phyloP scores from a whole-genome alignment of 768 basidiomycete genomes.

The Pleurotus platypus region DNA sequence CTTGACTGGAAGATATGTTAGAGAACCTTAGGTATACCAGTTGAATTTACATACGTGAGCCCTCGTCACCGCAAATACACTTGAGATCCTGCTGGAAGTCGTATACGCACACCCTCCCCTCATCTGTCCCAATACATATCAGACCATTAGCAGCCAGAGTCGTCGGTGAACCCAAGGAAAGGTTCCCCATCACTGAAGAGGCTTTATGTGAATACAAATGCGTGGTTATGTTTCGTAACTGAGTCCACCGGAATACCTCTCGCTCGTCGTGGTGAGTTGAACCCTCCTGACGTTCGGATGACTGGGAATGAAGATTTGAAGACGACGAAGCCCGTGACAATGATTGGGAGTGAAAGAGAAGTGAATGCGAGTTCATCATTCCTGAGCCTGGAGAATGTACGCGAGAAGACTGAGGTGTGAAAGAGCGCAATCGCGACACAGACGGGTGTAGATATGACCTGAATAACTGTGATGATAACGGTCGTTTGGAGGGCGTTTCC shows the following conservation, averaged over 20 bases:
- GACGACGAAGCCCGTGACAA: slow-evolving; percentile 66
- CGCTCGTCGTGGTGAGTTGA: slow-evolving; percentile 25
- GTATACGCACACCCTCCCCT: slow-evolving; percentile 77
- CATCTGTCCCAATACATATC: slow-evolving; percentile 84
- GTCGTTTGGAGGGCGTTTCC: slow-evolving; percentile 29
- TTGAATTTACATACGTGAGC: slow-evolving; percentile 45
- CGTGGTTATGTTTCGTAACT: slow-evolving; percentile 53
- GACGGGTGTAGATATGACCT: slow-evolving; percentile 67
- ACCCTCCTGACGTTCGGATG: slow-evolving; percentile 19
- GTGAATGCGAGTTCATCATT: slow-evolving; percentile 34
- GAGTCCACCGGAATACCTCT: slow-evolving; percentile 77
- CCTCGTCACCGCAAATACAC: slow-evolving; percentile 72
- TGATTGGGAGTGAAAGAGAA: slow-evolving; percentile 53
- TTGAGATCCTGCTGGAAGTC: slow-evolving; percentile 87
- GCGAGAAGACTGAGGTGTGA: slow-evolving; percentile 44
- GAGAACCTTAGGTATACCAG: slow-evolving; percentile 8
- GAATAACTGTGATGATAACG: slow-evolving; percentile 34
- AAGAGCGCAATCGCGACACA: slow-evolving; percentile 79
- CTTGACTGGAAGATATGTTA: slow-evolving; percentile 37
- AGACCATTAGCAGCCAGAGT: slow-evolving; percentile 83
- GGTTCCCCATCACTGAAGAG: slow-evolving; percentile 56
- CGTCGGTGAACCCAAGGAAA: slow-evolving; percentile 64
- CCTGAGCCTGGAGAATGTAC: slow-evolving; percentile 38
- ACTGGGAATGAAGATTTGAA: slow-evolving; percentile 39
- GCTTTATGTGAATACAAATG: slow-evolving; percentile 62